Conservation (phyloP, 495 filamentous ascomycete species). For the Penicillium verhagenii region DNA sequence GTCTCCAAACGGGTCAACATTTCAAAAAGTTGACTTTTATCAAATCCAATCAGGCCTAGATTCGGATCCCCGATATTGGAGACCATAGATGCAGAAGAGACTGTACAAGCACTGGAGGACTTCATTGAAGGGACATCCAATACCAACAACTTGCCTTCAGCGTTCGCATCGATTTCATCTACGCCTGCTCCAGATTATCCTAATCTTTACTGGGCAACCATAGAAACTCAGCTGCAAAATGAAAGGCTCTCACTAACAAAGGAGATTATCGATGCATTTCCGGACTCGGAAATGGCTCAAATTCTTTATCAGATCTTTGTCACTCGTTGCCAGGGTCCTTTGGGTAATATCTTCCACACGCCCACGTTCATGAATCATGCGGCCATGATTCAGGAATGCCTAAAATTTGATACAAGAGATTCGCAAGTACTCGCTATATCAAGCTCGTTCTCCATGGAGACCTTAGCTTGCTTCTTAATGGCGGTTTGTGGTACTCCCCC, state of each 20-base stretch:
- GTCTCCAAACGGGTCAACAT: not conserved
- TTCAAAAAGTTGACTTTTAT: not conserved
- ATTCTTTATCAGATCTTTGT: conserved; percentile 24
- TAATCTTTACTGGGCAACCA: conserved; percentile 9
- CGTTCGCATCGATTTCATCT: not conserved
- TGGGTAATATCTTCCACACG: conserved; percentile 26
- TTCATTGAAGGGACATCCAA: conserved; percentile 6
- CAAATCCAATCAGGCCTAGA: not conserved
- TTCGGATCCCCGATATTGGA: not conserved
- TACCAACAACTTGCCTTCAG: not conserved
- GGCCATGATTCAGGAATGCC: not conserved
- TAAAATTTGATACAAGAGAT: conserved; percentile 1
- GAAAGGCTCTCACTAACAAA: conserved; percentile 13
- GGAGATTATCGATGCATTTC: conserved; percentile 17
- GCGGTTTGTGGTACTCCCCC: conserved; percentile 3
- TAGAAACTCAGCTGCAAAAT: not conserved
- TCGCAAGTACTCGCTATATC: not conserved
- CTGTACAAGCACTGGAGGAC: conserved; percentile 6
- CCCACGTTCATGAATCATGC: conserved; percentile 23
- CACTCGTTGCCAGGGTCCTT: conserved; percentile 28
- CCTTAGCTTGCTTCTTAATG: conserved; percentile 5
- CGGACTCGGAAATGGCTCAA: not conserved
- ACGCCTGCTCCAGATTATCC: conserved; percentile 4
- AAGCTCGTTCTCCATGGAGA: conserved; percentile 5
- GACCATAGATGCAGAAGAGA: conserved; percentile 4